Percentiles rank a stretch among this genome's conserved stretches.
Conservation (phyloP, 1,284 basidiomycete species). For the Vanrija sp. region DNA sequence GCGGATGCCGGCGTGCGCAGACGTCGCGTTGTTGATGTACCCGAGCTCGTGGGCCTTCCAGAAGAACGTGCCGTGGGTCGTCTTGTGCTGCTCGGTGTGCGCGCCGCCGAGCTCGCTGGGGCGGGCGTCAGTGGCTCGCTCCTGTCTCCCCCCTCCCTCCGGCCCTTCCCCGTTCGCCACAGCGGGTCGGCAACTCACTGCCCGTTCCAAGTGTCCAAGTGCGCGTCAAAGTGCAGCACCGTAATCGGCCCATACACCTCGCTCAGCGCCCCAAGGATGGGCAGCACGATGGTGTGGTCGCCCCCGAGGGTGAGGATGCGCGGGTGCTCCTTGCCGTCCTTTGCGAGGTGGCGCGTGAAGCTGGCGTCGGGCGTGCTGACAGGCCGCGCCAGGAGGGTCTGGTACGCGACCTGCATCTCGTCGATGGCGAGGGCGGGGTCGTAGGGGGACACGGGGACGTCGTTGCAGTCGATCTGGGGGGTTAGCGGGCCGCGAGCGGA, state of each 20-base stretch:
- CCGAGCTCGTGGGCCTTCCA: constrained; percentile 50
- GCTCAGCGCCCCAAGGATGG: constrained; percentile 44
- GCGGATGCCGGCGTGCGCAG: constrained; percentile 54
- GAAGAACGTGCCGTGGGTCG: constrained; percentile 47
- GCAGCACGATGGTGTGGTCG: constrained; percentile 52
- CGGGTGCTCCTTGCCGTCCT: constrained; percentile 44
- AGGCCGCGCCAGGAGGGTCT: constrained; percentile 16
- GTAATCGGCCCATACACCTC: constrained; percentile 48
- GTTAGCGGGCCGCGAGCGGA: background rate
- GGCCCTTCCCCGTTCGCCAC: too few relatives aligned
- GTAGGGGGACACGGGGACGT: constrained; percentile 50
- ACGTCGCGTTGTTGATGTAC: constrained; percentile 54
- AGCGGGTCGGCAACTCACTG: background rate
- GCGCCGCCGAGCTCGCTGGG: constrained; percentile 15
- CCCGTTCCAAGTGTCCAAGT: constrained; percentile 50
- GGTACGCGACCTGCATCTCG: constrained; percentile 47
- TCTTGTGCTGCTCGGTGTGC: constrained; percentile 18
- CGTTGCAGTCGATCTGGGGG: constrained; percentile 46
- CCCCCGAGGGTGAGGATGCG: constrained; percentile 50
- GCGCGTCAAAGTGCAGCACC: constrained; percentile 40
- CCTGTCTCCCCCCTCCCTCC: too few relatives aligned
- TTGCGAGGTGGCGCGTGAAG: constrained; percentile 14
- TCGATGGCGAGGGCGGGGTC: constrained; percentile 48
- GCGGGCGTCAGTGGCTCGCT: too few relatives aligned
- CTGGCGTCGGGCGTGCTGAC: background rate